A percentile compares a stretch with the other conserved stretches of the same genome.
Conservation (phyloP, 2,329 filamentous ascomycete species). For the Alternaria longipes region DNA sequence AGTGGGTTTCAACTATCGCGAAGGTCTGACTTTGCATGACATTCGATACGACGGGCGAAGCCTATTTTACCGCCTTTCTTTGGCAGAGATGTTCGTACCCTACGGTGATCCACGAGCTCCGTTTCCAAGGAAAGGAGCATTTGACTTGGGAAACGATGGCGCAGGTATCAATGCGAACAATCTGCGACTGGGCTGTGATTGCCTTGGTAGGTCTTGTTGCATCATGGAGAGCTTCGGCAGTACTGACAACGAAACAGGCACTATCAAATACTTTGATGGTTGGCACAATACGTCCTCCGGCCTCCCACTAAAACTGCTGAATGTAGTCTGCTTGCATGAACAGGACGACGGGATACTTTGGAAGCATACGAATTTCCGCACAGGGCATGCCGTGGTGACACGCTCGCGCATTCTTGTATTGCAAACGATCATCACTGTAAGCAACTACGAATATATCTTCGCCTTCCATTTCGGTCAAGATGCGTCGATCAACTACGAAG, state of each 20-base stretch:
- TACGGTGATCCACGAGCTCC: constrained; percentile 55
- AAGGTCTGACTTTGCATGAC: constrained; percentile 56
- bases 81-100: constrained; percentile 58
- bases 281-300: neutral
- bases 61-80: constrained; percentile 54
- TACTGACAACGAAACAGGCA: constrained; percentile 2
- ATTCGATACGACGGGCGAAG: constrained; percentile 52
- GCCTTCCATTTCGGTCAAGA: constrained; percentile 23
- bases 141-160: constrained; percentile 57
- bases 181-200: constrained; percentile 55
- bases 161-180: constrained; percentile 57
- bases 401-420: constrained; percentile 35
- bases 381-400: constrained; percentile 30
- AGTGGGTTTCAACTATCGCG: constrained; percentile 58
- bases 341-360: constrained; percentile 59
- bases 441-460: constrained; percentile 45
- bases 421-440: constrained; percentile 39
- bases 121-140: constrained; percentile 55
- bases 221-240: neutral
- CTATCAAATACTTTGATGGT: constrained; percentile 42
- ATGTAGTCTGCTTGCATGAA: constrained; percentile 65
- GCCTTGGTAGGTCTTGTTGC: constrained; percentile 42
- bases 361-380: constrained; percentile 44
- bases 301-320: constrained; percentile 19
- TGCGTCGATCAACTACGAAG: constrained; percentile 54